Evolutionary conservation across 2,329 filamentous ascomycete genomes (phyloP), one percentile per base, ranked within the genome.

Genomic region (Aureobasidium musti): DNA sequence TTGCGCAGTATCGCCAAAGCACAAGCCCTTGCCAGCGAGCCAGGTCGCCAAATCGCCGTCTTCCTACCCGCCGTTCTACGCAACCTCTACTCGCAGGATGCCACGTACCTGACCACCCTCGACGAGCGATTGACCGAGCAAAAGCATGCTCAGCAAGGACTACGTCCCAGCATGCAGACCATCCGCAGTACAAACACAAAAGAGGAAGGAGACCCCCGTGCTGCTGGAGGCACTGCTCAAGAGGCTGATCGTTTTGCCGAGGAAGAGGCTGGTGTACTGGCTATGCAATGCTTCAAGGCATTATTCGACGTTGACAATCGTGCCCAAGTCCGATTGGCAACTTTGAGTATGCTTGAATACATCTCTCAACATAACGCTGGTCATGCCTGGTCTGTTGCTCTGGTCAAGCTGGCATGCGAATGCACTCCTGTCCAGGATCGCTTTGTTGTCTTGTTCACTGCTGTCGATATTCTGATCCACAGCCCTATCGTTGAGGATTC

Each of bases 401-500:
- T 98, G 60, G 91, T 96, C 75, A 87, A 89, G 72, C 84, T 93
- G 69, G 84, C 94, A 63, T 88, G 92, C 19, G 86, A 87, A 67
- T 98, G 93, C 92, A 90, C 92, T 0, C 92, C 95, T 0, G 93
- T 98, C 1, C 94, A 98, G 76, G 92, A 97, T 74, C 90, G 95
- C 64, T 98, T 96, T 79, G 87, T 94, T 45, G 95, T 98, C 66
- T 82, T 97, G 54, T 85, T 97, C 53, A 90, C 91, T 0, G 84
- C 90, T 2, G 87, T 96, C 79, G 93, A 97, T 71, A 86, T 85
- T 3, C 80, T 98, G 60, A 81, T 91, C 4, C 84, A 85, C 66
- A 87, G 86, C 52, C 86, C 88, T 0, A 82, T 93, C 41, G 84
- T 83, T 6, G 90, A 93, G 73, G 87, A 89, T 41, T 87, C 87